phyloP scores from a whole-genome alignment of 129 eudicot species.

The Flaveria sonorensis region DNA sequence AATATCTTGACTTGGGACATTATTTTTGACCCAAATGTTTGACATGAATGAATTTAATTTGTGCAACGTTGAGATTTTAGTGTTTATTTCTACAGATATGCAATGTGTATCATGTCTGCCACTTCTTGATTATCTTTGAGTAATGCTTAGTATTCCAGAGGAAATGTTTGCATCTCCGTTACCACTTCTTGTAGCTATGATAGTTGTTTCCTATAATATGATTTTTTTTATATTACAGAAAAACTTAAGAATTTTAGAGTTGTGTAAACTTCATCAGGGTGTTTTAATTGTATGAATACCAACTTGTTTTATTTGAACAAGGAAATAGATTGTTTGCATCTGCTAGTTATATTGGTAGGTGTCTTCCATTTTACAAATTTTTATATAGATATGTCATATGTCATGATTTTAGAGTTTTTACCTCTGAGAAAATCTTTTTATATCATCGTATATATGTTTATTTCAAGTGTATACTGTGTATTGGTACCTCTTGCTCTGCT shows the following conservation, averaged over 20 bases:
- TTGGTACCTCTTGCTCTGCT: not conserved
- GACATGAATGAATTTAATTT: not conserved
- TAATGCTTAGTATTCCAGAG: not conserved
- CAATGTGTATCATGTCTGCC: constrained; percentile 9
- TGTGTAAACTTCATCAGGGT: not conserved
- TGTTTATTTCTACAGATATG: constrained; percentile 6
- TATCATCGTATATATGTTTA: not conserved
- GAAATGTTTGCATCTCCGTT: not conserved
- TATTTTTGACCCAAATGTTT: constrained; percentile 15
- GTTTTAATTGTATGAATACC: not conserved
- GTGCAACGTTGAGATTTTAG: not conserved
- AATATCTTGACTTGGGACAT: not conserved
- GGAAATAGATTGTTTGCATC: not conserved
- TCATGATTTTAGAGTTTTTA: constrained; percentile 8
- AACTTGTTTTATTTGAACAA: constrained; percentile 6
- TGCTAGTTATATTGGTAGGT: not conserved
- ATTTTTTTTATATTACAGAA: not conserved
- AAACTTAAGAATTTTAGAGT: not conserved
- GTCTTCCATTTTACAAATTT: not conserved
- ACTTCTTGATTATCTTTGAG: not conserved
- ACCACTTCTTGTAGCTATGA: constrained; percentile 5
- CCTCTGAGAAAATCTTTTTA: not conserved
- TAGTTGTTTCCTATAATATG: not conserved
- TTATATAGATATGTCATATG: not conserved
- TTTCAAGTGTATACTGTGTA: not conserved